Base-by-base conservation (phyloP, 371 early-diverging fungal genomes). In the Dipsacomyces acuminosporus region DNA sequence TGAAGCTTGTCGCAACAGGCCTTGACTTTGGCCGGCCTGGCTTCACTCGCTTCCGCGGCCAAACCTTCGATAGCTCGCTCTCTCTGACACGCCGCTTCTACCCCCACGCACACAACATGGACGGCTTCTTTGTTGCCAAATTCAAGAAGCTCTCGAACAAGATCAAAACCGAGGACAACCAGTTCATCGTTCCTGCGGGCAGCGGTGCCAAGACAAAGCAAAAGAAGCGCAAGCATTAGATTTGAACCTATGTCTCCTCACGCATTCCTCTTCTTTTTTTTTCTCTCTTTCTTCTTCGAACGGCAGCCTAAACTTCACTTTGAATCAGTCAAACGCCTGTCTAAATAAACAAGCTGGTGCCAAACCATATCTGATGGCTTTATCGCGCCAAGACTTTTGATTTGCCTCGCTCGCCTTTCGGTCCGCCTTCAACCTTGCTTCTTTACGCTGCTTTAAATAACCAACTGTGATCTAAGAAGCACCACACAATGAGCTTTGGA, bases 81-180 rank as follows among this genome's bases (percentile, higher is more conserved):
- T 80, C 80, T 26, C 71, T 91, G 51, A 90, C 98, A 0, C 82
- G 93, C 49, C 83, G 99, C 54, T 93, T 90, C 79, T 99, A 98
- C 77, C 98, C 99, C 26, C 99, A 99, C 74, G 86, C 93, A 21
- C 94, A 99, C 76, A 99, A 99, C 76, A 97, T 98, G 97, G 99
- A 99, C 77, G 99, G 99, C 49, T 99, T 99, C 85, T 99, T 82
- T 75, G 96, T 99, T 20, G 94, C 97, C 40, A 99, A 98, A 63
- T 88, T 99, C 72, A 87, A 89, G 76, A 92, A 96, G 75, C 51
- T 85, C 38, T 82, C 84, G 59, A 88, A 87, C 78, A 86, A 83
- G 73, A 43, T 70, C 18, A 48, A 51, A 43, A 26, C 36, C 21
- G 44, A 35, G 7, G 64, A 70, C 17, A 52, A 64, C 38, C 25